Evolutionary conservation across 495 filamentous ascomycete genomes (phyloP), one percentile per base, ranked within the genome.

Genomic region (Penicillium daleae): DNA sequence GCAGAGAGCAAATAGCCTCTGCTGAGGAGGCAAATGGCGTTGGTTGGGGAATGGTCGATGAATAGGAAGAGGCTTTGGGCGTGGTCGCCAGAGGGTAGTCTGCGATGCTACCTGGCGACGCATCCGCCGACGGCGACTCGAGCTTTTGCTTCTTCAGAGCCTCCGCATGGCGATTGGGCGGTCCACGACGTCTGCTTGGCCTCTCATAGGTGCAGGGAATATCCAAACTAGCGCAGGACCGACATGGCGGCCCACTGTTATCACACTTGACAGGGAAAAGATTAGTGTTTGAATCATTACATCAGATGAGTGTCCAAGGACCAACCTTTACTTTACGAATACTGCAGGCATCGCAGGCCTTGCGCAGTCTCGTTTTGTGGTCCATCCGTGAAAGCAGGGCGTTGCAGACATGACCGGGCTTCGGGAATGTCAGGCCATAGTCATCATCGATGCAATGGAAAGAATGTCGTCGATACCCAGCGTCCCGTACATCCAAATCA

Each of bases 301-400:
- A 33, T 59, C 44, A 27, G 57, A 50, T 21, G 15, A 39, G 57
- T 22, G 3, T 27, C 22, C n/a, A 21, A 70, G 42, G 53, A 67
- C 63, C 44, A 71, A 92, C 90, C 86, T 94, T 95, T 29, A 95
- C 90, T 70, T 95, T 95, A 33, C 91, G 87, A 65, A 89, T 85
- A 66, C 89, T 92, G 74, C 91, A 95, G 76, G 89, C 88, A 74
- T 95, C 91, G 73, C 91, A 95, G 22, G 91, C 91, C 70, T 91
- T 90, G 48, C 88, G 86, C 57, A 93, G 78, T 57, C 91, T 74
- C 39, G 74, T 77, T 73, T 76, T 76, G 54, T 65, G 63, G 68
- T 80, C 77, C 79, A 81, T 81, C 56, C 53, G 65, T 65, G 56
- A 62, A 64, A 27, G 56, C 39, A 59, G 49, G 52, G 32, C 21